Conservation (phyloP, 331 rosid species). For the Cydonia oblonga region DNA sequence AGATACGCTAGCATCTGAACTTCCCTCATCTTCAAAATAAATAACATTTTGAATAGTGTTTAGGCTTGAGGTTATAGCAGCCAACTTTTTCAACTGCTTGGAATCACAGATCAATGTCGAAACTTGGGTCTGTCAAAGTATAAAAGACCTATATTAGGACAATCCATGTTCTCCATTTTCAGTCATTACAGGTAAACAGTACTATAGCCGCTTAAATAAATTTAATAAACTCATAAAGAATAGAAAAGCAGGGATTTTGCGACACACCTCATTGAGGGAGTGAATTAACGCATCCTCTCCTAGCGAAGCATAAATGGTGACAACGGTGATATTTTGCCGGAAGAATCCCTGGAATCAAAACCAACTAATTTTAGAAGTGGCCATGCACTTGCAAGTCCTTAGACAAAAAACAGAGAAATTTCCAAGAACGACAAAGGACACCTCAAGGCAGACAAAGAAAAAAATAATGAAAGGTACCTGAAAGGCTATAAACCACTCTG, state of each 20-base stretch:
- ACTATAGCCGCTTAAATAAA: conserved; percentile 5
- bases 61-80: conserved; percentile 48
- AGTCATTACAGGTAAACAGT: background rate
- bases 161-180: background rate
- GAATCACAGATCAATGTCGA: conserved; percentile 70
- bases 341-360: conserved; percentile 66
- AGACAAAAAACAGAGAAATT: background rate
- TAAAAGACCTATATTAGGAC: conserved; percentile 25
- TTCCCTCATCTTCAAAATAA: conserved; percentile 58
- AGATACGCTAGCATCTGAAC: conserved; percentile 20
- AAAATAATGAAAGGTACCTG: conserved; percentile 42
- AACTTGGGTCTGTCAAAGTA: conserved; percentile 56
- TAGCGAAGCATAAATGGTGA: conserved; percentile 79
- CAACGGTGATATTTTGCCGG: conserved; percentile 68
- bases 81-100: conserved; percentile 65
- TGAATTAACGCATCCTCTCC: conserved; percentile 88
- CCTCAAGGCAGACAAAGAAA: background rate
- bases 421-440: conserved; percentile 4
- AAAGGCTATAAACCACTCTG: conserved; percentile 81
- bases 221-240: background rate
- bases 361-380: background rate
- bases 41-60: conserved; percentile 45
- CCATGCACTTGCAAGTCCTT: background rate
- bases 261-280: conserved; percentile 79
- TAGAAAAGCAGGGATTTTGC: conserved; percentile 4